Evolutionary conservation across 176 grass and related monocot species (phyloP).

Genomic region (Pontederia crassipes): DNA sequence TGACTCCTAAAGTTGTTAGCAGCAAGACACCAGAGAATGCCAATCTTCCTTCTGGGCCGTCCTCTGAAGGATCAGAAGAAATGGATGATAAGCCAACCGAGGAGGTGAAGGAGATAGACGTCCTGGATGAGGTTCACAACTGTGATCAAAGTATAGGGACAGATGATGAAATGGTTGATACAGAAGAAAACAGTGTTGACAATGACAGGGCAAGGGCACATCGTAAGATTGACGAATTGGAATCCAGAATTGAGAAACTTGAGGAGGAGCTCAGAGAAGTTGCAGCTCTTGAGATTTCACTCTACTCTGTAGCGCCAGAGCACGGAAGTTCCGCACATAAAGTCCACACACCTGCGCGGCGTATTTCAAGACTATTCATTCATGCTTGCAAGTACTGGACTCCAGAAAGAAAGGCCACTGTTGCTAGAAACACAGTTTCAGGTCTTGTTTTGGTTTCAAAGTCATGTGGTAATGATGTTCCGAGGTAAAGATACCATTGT

Average conservation of each 20-base stretch:
- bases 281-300: conserved; percentile 80
- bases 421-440: conserved; percentile 62
- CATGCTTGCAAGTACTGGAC: conserved; percentile 66
- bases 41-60: conserved; percentile 39
- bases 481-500: conserved; percentile 49
- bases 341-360: conserved; percentile 84
- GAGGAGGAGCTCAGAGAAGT: conserved; percentile 87
- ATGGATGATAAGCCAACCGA: conserved; percentile 53
- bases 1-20: conserved; percentile 29
- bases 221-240: conserved; percentile 36
- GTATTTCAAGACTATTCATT: conserved; percentile 66
- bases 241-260: conserved; percentile 41
- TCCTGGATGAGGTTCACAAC: conserved; percentile 77
- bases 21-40: conserved; percentile 38
- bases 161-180: conserved; percentile 80
- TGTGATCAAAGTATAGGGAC: conserved; percentile 90
- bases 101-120: conserved; percentile 93
- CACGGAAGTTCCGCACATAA: conserved; percentile 85
- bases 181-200: conserved; percentile 55
- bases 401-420: conserved; percentile 51
- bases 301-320: conserved; percentile 63
- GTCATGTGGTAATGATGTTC: conserved; percentile 86
- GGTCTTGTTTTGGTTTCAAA: conserved; percentile 70
- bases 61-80: conserved; percentile 71
- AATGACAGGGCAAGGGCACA: conserved; percentile 17